Evolutionary conservation across 2,329 filamentous ascomycete genomes (phyloP).

Genomic region (Colletotrichum limetticola): DNA sequence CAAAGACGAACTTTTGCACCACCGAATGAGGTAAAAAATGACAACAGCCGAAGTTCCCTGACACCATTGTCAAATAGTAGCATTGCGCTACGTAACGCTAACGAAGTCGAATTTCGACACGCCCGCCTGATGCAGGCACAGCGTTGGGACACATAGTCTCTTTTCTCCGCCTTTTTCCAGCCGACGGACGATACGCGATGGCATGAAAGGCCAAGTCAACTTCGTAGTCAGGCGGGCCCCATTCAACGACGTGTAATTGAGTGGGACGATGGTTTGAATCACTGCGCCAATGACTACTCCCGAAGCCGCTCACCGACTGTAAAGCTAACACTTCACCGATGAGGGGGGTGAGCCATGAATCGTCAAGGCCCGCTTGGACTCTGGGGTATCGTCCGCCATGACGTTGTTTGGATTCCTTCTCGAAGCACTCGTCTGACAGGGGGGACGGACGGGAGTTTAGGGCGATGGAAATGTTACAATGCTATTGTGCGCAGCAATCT

Average conservation of each 20-base stretch:
- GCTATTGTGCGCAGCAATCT: not conserved
- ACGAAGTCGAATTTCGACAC: slow-evolving; percentile 4
- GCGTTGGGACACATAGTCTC: not conserved
- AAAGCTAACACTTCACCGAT: slow-evolving; percentile 6
- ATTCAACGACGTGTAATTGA: slow-evolving; percentile 2
- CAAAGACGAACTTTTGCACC: not conserved
- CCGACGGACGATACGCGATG: slow-evolving; percentile 1
- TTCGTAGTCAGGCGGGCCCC: not conserved
- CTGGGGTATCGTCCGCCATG: slow-evolving; percentile 9
- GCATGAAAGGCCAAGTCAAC: not conserved
- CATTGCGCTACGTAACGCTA: slow-evolving; percentile 18
- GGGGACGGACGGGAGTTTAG: not conserved
- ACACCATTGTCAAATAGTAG: slow-evolving; percentile 3
- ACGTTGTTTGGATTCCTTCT: not conserved
- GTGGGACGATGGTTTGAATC: not conserved
- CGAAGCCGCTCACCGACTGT: slow-evolving; percentile 4
- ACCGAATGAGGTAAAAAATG: not conserved
- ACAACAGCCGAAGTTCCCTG: not conserved
- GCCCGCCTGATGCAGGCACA: not conserved
- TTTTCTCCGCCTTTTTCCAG: slow-evolving; percentile 12
- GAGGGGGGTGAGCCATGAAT: slow-evolving; percentile 6
- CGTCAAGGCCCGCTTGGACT: slow-evolving; percentile 13
- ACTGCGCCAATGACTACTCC: slow-evolving; percentile 1
- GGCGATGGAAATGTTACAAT: not conserved
- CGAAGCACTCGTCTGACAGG: not conserved